Percentiles rank a stretch among this genome's conserved stretches.
Conservation (phyloP, 140 eudicot genomes). For the Oenanthe javanica region DNA sequence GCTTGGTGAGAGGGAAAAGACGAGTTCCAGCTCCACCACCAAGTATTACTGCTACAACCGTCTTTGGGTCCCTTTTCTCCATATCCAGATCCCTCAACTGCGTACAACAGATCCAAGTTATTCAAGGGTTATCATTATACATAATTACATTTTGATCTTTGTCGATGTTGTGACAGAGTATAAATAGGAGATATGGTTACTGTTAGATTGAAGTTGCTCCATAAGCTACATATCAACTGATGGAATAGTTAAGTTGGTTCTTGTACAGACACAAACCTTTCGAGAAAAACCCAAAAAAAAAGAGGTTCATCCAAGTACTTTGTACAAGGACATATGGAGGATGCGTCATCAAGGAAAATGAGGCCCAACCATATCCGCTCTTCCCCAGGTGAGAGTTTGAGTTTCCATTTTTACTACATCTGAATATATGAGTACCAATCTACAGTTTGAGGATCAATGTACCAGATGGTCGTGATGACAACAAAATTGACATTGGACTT, state of each 20-base stretch:
- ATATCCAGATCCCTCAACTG: constrained; percentile 68
- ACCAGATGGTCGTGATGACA: not conserved
- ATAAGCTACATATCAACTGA: not conserved
- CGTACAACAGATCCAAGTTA: not conserved
- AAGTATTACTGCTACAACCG: constrained; percentile 74
- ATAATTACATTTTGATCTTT: not conserved
- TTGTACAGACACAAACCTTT: not conserved
- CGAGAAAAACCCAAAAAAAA: not conserved
- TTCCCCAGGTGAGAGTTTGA: not conserved
- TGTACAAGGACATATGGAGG: not conserved
- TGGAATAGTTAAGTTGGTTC: not conserved
- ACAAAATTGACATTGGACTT: not conserved
- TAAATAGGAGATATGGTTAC: not conserved
- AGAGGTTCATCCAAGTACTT: not conserved
- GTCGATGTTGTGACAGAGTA: not conserved
- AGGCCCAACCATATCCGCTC: not conserved
- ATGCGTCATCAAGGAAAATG: not conserved
- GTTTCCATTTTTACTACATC: not conserved
- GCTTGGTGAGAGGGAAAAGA: constrained; percentile 88
- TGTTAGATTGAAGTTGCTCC: not conserved
- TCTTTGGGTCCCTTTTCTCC: constrained; percentile 67
- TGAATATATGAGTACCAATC: not conserved
- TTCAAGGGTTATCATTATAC: not conserved
- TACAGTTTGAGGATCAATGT: not conserved
- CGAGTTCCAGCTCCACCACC: constrained; percentile 99